These are phyloP conservation scores for Ormosia emarginata DNA, from an alignment of 306 rosid genomes.

Conservation along the genomic window DNA sequence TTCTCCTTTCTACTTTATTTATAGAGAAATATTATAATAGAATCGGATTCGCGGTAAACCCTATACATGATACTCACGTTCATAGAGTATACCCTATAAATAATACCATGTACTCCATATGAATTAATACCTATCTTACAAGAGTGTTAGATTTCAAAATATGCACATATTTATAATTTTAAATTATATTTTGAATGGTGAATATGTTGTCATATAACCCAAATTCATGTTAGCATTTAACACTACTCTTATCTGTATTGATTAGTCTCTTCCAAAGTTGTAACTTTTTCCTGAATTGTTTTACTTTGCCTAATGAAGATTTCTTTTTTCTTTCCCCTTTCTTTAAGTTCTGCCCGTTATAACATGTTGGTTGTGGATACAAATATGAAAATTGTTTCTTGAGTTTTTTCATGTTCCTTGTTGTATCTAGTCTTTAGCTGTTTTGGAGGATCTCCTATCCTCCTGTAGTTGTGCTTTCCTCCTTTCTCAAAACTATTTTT, in stretches of 20 bases:
- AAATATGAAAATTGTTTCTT: neutral
- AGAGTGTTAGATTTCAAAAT: neutral
- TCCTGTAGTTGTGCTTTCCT: neutral
- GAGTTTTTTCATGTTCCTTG: neutral
- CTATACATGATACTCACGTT: too few species aligned
- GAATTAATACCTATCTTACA: too few species aligned
- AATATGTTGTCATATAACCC: neutral
- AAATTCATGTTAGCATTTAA: neutral
- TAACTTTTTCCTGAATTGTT: neutral
- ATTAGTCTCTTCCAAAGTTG: neutral
- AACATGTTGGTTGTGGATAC: neutral
- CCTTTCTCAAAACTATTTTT: neutral
- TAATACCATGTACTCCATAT: too few species aligned
- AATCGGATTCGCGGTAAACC: neutral
- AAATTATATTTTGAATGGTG: neutral
- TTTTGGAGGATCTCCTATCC: conserved; percentile 8
- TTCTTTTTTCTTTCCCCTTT: neutral
- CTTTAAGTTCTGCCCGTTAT: neutral
- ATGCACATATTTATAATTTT: neutral
- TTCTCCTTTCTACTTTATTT: conserved; percentile 9
- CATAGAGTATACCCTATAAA: too few species aligned
- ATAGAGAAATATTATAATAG: neutral
- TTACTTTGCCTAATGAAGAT: conserved; percentile 1
- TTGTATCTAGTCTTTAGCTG: neutral
- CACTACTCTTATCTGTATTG: neutral